Evolutionary conservation across 2,329 filamentous ascomycete genomes (phyloP), one percentile per base, ranked within the genome.

Genomic region (Aspergillus udagawae): DNA sequence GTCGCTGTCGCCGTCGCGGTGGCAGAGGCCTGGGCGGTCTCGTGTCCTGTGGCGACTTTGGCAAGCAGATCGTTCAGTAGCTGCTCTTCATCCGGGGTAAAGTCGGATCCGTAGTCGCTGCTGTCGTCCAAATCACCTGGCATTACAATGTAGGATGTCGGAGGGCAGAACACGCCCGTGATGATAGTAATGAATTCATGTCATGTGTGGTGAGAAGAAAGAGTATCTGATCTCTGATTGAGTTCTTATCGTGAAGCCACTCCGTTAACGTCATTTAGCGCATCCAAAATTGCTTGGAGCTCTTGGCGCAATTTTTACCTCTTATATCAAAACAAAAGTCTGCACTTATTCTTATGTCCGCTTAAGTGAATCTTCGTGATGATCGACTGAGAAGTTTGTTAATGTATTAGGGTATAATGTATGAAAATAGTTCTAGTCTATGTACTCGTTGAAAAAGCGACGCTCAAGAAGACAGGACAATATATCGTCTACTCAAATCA

Each of bases 81-180:
- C 49, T 78, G 77, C 60, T 84, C 80, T 73, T 86, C 83, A 61
- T 83, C 81, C 3, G 78, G 71, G 7, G 82, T 80, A 62, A 87
- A 80, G 59, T 88, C 85, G 4, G 83, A 85, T 59, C 84, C 86
- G 79, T 87, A 88, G 62, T 87, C 84, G 70, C 82, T 86, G 49
- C 63, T 66, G 28, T 69, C 60, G 28, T 63, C 55, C 32, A 55
- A 28, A 17, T 58, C 54, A 10, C 75, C 69, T 53, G 57, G 55
- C 52, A 54, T 51, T 53, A 55, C 32, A 32, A 45, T 57, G 28
- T 56, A 54, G 25, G 52, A 27, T 56, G 59, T 52, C 28, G 55
- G 58, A 63, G 59, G 59, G 67, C 67, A 70, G 69, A 68, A 67
- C 68, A 73, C 72, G 65, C 66, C 70, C 71, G 66, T 65, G 56